A percentile compares a stretch with the other conserved stretches of the same genome.
Conservation (phyloP, 345 rosid genomes). For the Hevea brasiliensis region DNA sequence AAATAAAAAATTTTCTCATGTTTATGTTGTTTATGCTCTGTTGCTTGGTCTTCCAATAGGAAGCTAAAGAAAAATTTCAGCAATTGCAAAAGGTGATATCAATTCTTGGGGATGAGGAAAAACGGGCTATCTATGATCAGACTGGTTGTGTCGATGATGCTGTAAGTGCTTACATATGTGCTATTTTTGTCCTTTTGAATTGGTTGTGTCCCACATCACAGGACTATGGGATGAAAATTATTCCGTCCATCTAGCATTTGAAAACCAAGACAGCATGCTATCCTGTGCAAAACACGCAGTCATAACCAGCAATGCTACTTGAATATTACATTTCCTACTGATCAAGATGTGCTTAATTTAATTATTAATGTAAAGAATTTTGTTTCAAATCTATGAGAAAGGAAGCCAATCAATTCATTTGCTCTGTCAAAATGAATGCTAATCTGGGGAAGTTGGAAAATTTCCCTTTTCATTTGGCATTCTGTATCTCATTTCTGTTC, state of each 20-base stretch:
- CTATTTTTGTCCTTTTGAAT: not conserved
- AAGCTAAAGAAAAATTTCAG: slow-evolving; percentile 95
- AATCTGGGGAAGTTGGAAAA: not conserved
- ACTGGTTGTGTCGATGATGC: slow-evolving; percentile 88
- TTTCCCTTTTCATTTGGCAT: not conserved
- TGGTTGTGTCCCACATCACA: not conserved
- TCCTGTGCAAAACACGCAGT: not conserved
- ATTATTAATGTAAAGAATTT: not conserved
- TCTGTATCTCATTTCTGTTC: slow-evolving; percentile 1
- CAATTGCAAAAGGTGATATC: slow-evolving; percentile 91
- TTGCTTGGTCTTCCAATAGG: slow-evolving; percentile 40
- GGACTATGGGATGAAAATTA: not conserved
- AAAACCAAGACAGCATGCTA: not conserved
- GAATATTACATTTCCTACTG: not conserved
- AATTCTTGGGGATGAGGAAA: slow-evolving; percentile 85
- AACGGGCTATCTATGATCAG: slow-evolving; percentile 75
- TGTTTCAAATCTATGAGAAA: not conserved
- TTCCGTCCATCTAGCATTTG: not conserved
- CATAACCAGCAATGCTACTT: not conserved
- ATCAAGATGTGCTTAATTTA: not conserved
- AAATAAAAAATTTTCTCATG: not conserved
- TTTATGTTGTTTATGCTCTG: not conserved
- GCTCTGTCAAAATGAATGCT: too few species aligned
- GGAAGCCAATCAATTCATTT: not conserved
- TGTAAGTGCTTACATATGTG: slow-evolving; percentile 46